These are phyloP conservation scores for Lodderomyces pseudojiufengensis DNA, from an alignment of 1,139 yeast genomes.

Conservation along the genomic window DNA sequence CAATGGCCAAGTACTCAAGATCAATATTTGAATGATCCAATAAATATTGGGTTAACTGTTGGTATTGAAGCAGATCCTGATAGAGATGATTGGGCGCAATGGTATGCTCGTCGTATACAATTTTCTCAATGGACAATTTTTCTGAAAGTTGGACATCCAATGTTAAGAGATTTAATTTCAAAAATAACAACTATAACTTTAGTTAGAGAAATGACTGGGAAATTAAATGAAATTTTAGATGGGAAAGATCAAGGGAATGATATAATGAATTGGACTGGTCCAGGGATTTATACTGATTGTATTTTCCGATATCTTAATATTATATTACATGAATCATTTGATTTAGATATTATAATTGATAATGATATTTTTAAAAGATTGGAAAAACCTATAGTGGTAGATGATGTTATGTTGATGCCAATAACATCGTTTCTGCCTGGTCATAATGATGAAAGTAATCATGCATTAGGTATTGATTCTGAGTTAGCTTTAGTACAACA, in stretches of 20 bases:
- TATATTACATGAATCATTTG: constrained; percentile 37
- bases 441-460: no score
- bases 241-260: constrained; percentile 65
- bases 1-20: constrained; percentile 32
- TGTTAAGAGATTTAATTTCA: constrained; percentile 76
- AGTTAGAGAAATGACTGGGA: constrained; percentile 28
- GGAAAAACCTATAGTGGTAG: constrained; percentile 58
- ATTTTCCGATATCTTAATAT: constrained; percentile 75
- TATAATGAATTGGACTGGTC: constrained; percentile 98
- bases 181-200: constrained; percentile 73
- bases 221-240: constrained; percentile 37
- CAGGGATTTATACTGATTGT: constrained; percentile 88
- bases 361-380: constrained; percentile 71
- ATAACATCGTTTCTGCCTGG: constrained; percentile 75
- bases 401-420: constrained; percentile 75
- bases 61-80: constrained; percentile 96
- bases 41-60: constrained; percentile 66
- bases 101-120: constrained; percentile 68
- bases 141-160: constrained; percentile 88
- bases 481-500: no score
- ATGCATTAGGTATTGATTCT: no score
- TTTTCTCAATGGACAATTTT: constrained; percentile 78
- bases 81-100: constrained; percentile 69
- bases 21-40: constrained; percentile 25
- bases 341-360: constrained; percentile 34